Evolutionary conservation across 1,284 basidiomycete genomes (phyloP), one percentile per base, ranked within the genome.

Genomic region (Cutaneotrichosporon cavernicola): DNA sequence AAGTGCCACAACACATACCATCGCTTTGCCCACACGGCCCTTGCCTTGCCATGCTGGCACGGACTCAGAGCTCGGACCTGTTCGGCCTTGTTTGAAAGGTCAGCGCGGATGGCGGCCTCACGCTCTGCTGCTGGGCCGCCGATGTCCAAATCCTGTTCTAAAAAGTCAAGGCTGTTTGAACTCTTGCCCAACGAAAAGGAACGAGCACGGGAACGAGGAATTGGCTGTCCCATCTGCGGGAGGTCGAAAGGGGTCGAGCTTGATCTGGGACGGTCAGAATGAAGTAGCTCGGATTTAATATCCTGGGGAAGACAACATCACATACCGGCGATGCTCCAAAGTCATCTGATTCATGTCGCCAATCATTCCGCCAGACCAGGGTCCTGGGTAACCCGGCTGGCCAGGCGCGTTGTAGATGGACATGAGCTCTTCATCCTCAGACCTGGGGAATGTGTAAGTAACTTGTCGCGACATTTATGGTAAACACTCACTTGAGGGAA

Each of bases 31-130:
- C 77, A 79, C 9, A 70, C 55, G 2, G 70, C 65, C 47, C 73
- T 66, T 5, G 72, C 70, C 61, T 76, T 76, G 60, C 76, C 74
- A 52, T 74, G 75, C 56, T 76, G 72, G 53, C 64, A 67, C 2
- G 66, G 69, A 38, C 62, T 61, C 40, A 69, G 60, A 2, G 63
- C 51, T 22, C 62, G 65, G 40, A 69, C 62, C 62, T 69, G 64
- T 31, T 69, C 34, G 34, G 64, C 34, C 61, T 69, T 56, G 18
- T 65, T 65, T 4, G 63, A 60, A 22, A 78, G 64, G 30, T 73
- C 69, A 1, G 62, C 51, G 26, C 72, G 67, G 8, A 76, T 74
- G 14, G 61, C 62, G 21, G 66, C 63, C 58, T 76, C 71, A 8
- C 73, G 65, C 50, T 77, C 73, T 0, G 63, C 69, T 1, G 70